Percentiles rank a stretch among this genome's conserved stretches.
phyloP scores from a whole-genome alignment of 2,329 filamentous ascomycete species.

The Colletotrichum tanaceti region DNA sequence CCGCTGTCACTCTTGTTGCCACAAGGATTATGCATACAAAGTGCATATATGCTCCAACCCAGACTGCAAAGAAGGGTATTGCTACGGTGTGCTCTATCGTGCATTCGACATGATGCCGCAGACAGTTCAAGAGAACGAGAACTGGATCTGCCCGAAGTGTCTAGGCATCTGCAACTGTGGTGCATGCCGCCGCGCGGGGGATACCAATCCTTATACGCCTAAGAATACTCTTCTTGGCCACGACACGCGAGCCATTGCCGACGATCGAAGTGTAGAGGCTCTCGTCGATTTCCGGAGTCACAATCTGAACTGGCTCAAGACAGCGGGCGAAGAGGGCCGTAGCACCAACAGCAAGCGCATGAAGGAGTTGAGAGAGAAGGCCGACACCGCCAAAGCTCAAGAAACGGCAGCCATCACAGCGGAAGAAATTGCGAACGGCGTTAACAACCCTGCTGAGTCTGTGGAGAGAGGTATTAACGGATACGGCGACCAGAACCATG shows the following conservation, averaged over 20 bases:
- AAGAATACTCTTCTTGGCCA: constrained; percentile 90
- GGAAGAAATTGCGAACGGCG: constrained; percentile 43
- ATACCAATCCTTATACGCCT: constrained; percentile 84
- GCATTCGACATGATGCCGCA: constrained; percentile 93
- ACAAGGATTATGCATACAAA: constrained; percentile 85
- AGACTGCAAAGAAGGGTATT: constrained; percentile 81
- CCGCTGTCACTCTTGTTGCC: constrained; percentile 85
- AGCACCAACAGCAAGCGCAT: constrained; percentile 68
- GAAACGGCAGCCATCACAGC: constrained; percentile 48
- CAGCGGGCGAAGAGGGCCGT: constrained; percentile 66
- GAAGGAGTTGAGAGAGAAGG: constrained; percentile 66
- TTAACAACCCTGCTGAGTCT: constrained; percentile 4
- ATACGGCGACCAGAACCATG: constrained; percentile 51
- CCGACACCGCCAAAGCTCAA: constrained; percentile 68
- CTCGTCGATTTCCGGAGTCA: constrained; percentile 92
- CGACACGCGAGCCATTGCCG: constrained; percentile 89
- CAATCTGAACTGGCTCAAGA: constrained; percentile 85
- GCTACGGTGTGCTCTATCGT: constrained; percentile 91
- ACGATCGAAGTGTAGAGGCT: constrained; percentile 89
- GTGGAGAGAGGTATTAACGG: constrained; percentile 40
- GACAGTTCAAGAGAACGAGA: constrained; percentile 79
- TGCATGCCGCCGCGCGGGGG: constrained; percentile 73
- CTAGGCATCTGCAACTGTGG: constrained; percentile 88
- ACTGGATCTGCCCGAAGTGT: constrained; percentile 93
- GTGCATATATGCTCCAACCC: constrained; percentile 80